Conservation (phyloP, 2,329 filamentous ascomycete species). For the Colletotrichum sp. region DNA sequence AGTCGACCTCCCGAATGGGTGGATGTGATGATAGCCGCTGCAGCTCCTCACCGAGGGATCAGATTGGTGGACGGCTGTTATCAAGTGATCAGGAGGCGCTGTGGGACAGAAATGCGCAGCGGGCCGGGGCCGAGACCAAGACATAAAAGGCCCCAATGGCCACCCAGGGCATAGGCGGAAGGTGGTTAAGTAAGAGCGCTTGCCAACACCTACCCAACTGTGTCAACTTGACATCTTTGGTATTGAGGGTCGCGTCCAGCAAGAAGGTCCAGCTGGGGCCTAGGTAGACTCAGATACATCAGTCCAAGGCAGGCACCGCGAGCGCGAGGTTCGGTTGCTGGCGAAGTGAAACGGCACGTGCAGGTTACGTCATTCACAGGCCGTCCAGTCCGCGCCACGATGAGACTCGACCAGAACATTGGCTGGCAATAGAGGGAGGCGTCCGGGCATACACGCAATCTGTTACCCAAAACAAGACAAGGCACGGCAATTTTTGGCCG, state of each 20-base stretch:
- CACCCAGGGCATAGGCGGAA: background rate
- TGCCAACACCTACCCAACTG: background rate
- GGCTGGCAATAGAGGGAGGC: constrained; percentile 5
- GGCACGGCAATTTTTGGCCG: constrained; percentile 12
- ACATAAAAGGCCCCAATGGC: background rate
- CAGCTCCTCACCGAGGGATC: background rate
- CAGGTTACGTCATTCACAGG: constrained; percentile 9
- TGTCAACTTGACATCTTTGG: background rate
- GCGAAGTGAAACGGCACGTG: constrained; percentile 12
- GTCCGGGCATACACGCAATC: constrained; percentile 7
- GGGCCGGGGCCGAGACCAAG: background rate
- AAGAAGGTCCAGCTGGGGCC: background rate
- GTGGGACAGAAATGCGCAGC: background rate
- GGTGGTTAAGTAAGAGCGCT: background rate
- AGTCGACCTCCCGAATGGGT: background rate
- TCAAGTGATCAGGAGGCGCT: background rate
- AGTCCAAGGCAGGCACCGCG: background rate
- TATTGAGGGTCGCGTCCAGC: background rate
- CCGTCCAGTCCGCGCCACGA: background rate
- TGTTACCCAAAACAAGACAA: background rate
- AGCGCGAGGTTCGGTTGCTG: background rate
- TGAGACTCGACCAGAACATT: background rate
- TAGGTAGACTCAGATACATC: background rate
- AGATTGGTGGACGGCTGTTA: background rate
- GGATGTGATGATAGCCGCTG: background rate